Percentiles rank a stretch among this genome's conserved stretches.
Conservation (phyloP, 352 stramenopile genomes). For the Phytophthora sp. region DNA sequence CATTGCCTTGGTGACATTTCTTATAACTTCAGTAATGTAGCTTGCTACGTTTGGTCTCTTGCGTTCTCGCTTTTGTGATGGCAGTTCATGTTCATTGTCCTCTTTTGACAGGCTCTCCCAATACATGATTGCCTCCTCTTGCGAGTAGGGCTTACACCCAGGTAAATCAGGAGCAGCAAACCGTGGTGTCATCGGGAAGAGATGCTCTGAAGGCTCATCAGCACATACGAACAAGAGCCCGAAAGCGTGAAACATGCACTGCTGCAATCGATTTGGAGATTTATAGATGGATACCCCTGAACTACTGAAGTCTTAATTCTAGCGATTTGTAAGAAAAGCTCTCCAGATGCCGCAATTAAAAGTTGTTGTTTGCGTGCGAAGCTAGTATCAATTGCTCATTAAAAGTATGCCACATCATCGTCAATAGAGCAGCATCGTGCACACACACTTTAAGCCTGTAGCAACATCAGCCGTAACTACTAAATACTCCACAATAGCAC, state of each 20-base stretch:
- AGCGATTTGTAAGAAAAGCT: not conserved
- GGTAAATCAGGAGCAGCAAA: not conserved
- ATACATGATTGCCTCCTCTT: constrained; percentile 5
- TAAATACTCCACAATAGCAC: not conserved
- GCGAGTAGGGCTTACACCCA: not conserved
- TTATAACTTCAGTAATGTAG: constrained; percentile 6
- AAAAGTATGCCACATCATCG: not conserved
- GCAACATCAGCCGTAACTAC: not conserved
- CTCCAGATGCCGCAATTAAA: not conserved
- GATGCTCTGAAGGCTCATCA: not conserved
- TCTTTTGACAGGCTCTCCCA: not conserved
- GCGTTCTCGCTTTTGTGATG: not conserved
- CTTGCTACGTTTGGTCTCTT: constrained; percentile 3
- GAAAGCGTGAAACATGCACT: constrained; percentile 5
- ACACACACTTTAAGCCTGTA: not conserved
- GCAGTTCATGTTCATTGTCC: not conserved
- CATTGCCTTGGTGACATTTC: not conserved
- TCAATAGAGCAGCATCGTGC: not conserved
- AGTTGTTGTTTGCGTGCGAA: not conserved
- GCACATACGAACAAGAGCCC: not conserved
- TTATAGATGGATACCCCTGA: constrained; percentile 11
- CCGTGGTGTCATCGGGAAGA: not conserved
- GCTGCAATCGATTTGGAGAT: not conserved
- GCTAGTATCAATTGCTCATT: not conserved
- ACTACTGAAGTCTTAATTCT: constrained; percentile 10